Percentiles rank a stretch among this genome's conserved stretches.
These are phyloP conservation scores for Lumnitzera racemosa DNA, from an alignment of 345 rosid species.

Conservation along the genomic window DNA sequence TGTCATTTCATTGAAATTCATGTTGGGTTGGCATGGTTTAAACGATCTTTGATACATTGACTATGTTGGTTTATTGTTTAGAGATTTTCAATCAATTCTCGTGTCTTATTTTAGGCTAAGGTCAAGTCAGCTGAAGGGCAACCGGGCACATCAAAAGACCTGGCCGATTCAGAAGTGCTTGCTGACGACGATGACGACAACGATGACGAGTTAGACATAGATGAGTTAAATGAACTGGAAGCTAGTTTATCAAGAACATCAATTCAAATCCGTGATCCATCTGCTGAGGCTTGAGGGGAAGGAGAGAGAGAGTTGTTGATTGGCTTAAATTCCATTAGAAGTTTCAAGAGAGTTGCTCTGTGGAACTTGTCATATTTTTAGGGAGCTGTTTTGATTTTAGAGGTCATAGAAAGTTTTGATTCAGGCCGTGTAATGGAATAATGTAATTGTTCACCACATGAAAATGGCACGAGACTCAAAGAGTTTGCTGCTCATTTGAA, in stretches of 20 bases:
- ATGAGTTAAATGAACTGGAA: conserved; percentile 75
- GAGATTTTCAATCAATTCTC: not conserved
- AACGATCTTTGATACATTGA: too few relatives aligned
- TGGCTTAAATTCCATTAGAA: not conserved
- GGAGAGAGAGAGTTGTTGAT: not conserved
- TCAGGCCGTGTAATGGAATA: conserved; percentile 6
- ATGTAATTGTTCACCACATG: conserved; percentile 7
- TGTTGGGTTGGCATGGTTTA: too few relatives aligned
- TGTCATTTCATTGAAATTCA: too few relatives aligned
- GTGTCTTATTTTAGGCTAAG: conserved; percentile 20
- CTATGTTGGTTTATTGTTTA: too few relatives aligned
- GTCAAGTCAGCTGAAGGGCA: conserved; percentile 17
- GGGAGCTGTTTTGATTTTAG: conserved; percentile 7
- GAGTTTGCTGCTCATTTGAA: not conserved
- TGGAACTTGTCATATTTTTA: not conserved
- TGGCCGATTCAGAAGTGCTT: conserved; percentile 18
- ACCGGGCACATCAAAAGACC: conserved; percentile 19
- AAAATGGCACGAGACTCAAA: not conserved
- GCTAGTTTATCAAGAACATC: conserved; percentile 71
- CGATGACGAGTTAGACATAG: conserved; percentile 60
- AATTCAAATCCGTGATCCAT: conserved; percentile 45
- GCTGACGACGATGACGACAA: conserved; percentile 31
- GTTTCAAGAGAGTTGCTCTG: not conserved
- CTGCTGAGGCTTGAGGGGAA: conserved; percentile 12
- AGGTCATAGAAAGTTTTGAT: conserved; percentile 2